Percentiles rank a stretch among this genome's conserved stretches.
These are phyloP conservation scores for Yamadazyma taylorii DNA, from an alignment of 1,139 yeast species.

Conservation along the genomic window DNA sequence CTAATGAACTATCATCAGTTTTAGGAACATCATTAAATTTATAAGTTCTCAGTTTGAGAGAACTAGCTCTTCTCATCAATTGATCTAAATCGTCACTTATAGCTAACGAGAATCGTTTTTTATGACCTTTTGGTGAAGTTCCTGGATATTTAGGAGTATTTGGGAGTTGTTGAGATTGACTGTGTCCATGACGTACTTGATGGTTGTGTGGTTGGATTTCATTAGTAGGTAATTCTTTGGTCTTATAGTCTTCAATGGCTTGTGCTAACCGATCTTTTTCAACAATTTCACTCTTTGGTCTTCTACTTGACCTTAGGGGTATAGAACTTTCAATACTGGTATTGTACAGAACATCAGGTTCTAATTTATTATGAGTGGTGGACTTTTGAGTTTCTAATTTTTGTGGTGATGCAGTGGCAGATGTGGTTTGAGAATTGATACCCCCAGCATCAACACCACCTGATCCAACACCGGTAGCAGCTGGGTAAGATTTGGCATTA, in stretches of 20 bases:
- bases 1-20: conserved; percentile 11
- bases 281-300: conserved; percentile 38
- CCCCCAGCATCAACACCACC: too few species aligned
- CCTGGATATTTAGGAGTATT: not conserved
- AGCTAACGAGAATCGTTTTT: conserved; percentile 20
- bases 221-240: not conserved
- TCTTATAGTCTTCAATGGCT: conserved; percentile 15
- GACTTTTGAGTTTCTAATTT: conserved; percentile 8
- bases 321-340: conserved; percentile 41
- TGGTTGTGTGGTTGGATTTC: not conserved
- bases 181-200: not conserved
- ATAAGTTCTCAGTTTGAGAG: conserved; percentile 19
- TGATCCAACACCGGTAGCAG: too few species aligned
- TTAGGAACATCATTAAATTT: conserved; percentile 15
- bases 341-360: conserved; percentile 32
- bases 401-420: not conserved
- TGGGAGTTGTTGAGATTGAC: conserved; percentile 1
- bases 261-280: conserved; percentile 13
- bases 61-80: conserved; percentile 41
- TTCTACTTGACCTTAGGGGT: conserved; percentile 43
- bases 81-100: conserved; percentile 42
- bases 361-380: conserved; percentile 9
- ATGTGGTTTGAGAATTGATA: not conserved
- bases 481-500: conserved; percentile 1
- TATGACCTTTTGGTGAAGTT: conserved; percentile 8